phyloP scores from a whole-genome alignment of 768 basidiomycete genomes.

The Rhizopogon sp. region DNA sequence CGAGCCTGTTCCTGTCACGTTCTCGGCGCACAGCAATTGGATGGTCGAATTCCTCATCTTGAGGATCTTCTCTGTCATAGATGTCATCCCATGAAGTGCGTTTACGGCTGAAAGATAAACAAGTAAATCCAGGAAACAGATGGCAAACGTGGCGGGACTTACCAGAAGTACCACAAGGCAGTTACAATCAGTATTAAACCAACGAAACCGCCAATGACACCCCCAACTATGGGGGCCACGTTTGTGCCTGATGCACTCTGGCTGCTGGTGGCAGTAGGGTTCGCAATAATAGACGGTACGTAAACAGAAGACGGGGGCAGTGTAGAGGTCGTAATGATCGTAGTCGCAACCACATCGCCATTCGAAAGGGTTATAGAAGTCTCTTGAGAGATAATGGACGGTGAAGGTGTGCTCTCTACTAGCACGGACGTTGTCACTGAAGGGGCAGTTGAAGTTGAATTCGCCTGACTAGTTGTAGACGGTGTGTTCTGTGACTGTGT shows the following conservation, averaged over 20 bases:
- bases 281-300: slow-evolving; percentile 11
- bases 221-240: slow-evolving; percentile 47
- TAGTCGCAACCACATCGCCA: slow-evolving; percentile 34
- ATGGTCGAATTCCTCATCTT: slow-evolving; percentile 20
- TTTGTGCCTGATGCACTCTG: slow-evolving; percentile 21
- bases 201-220: slow-evolving; percentile 50
- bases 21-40: slow-evolving; percentile 13
- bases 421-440: slow-evolving; percentile 19
- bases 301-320: slow-evolving; percentile 27
- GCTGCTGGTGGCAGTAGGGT: slow-evolving; percentile 5
- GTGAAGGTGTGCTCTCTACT: slow-evolving; percentile 25
- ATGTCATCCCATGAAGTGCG: slow-evolving; percentile 46
- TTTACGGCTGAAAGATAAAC: slow-evolving; percentile 33
- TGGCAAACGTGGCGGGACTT: slow-evolving; percentile 13
- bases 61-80: slow-evolving; percentile 37
- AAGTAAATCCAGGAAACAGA: not conserved
- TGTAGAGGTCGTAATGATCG: slow-evolving; percentile 34
- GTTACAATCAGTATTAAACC: slow-evolving; percentile 41
- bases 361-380: slow-evolving; percentile 35
- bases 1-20: slow-evolving; percentile 23
- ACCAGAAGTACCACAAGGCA: slow-evolving; percentile 49
- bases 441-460: not conserved
- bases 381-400: slow-evolving; percentile 25
- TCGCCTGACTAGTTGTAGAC: slow-evolving; percentile 2
- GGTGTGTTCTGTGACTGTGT: slow-evolving; percentile 1